Conservation (phyloP, 106 monocot species). For the Cymbidium sinense region DNA sequence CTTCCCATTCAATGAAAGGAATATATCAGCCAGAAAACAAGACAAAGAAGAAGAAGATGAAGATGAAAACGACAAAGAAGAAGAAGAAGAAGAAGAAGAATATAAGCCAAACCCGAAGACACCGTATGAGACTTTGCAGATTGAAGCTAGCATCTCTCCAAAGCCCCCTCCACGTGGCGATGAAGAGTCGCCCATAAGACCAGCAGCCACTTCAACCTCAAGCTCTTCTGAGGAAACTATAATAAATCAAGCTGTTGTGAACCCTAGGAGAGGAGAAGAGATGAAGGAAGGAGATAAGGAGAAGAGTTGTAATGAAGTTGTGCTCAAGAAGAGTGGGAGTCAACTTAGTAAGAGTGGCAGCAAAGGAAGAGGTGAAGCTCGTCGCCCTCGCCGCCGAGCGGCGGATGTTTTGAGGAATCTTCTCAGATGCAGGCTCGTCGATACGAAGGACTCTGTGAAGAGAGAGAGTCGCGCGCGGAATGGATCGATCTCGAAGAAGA, state of each 20-base stretch:
- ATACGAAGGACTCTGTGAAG: background rate
- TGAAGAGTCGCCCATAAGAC: background rate
- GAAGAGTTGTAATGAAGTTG: background rate
- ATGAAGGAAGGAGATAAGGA: background rate
- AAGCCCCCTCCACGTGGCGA: background rate
- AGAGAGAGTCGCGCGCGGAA: background rate
- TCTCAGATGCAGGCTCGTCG: conserved; percentile 6
- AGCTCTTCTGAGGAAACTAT: too few species aligned
- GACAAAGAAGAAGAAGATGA: background rate
- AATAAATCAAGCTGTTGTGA: too few species aligned
- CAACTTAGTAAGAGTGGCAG: background rate
- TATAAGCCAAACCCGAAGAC: background rate
- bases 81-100: background rate
- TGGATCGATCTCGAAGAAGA: background rate
- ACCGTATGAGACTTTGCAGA: background rate
- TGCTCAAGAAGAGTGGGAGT: background rate
- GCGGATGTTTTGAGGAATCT: conserved; percentile 1
- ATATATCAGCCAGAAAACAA: background rate
- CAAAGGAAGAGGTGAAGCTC: background rate
- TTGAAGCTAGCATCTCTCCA: background rate
- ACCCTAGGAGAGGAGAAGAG: background rate
- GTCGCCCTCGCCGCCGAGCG: background rate
- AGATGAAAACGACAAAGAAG: too few species aligned
- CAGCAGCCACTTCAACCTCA: background rate
- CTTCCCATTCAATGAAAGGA: background rate